These are phyloP conservation scores for Cinchona pubescens DNA, from an alignment of 257 asterid species.

Conservation along the genomic window DNA sequence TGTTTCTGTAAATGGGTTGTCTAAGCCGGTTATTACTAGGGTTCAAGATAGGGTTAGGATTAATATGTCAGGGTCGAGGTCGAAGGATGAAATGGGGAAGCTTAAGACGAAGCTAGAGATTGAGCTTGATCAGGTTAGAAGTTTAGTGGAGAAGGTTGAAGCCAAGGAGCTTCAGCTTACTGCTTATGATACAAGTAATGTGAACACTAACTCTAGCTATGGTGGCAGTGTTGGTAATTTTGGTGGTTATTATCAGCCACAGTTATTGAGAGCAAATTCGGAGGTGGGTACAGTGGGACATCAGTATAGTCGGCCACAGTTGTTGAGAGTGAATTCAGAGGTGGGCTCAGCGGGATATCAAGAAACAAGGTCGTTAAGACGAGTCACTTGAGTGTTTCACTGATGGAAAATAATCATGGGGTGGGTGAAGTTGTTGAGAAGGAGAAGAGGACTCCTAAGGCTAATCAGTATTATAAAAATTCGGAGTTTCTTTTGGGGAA, in stretches of 20 bases:
- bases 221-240: slow-evolving; percentile 39
- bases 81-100: slow-evolving; percentile 49
- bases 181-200: slow-evolving; percentile 34
- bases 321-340: slow-evolving; percentile 55
- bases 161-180: slow-evolving; percentile 56
- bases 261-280: slow-evolving; percentile 47
- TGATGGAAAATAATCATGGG: slow-evolving; percentile 43
- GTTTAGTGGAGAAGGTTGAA: slow-evolving; percentile 41
- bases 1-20: slow-evolving; percentile 21
- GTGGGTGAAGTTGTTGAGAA: slow-evolving; percentile 54
- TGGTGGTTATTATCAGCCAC: slow-evolving; percentile 36
- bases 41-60: slow-evolving; percentile 64
- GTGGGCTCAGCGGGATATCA: slow-evolving; percentile 46
- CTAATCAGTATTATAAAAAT: slow-evolving; percentile 73
- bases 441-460: slow-evolving; percentile 95
- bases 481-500: slow-evolving; percentile 89
- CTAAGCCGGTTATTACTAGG: slow-evolving; percentile 39
- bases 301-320: slow-evolving; percentile 34
- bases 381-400: slow-evolving; percentile 70
- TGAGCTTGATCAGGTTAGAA: slow-evolving; percentile 65
- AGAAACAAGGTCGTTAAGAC: slow-evolving; percentile 55
- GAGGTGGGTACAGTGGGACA: slow-evolving; percentile 48
- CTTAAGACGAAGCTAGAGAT: slow-evolving; percentile 50
- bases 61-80: slow-evolving; percentile 41
- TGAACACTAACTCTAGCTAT: slow-evolving; percentile 30